Base-by-base conservation (phyloP, 2,329 filamentous ascomycete genomes). In the Lomentospora prolificans region DNA sequence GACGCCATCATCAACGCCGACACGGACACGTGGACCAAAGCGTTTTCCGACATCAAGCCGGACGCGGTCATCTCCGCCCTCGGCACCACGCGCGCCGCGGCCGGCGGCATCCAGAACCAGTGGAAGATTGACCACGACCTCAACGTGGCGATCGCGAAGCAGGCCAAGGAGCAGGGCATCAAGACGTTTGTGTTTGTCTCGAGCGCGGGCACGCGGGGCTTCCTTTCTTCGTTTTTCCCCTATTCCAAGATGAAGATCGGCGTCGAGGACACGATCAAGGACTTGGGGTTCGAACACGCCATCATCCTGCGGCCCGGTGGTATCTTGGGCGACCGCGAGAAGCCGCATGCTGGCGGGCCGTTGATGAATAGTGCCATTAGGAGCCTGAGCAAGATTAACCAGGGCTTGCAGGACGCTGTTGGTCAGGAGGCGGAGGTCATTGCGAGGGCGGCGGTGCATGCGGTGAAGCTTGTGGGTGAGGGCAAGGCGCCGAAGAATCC, bases 91-190 rank as follows among this genome's bases (percentile, higher is more conserved):
- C 81, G 84, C 51, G 86, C 75, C 0, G 76, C 78, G 10, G 90
- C 90, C 0, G 91, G 91, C 59, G 77, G 86, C 57, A 72, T 95
- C 61, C 85, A 83, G 27, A 83, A 85, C 59, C 92, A 96, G 72
- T 87, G 89, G 73, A 87, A 88, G 66, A 88, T 96, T 60, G 92
- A 96, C 72, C 82, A 90, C 66, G 90, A 94, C 65, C 76, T 96
- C 48, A 95, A 95, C 70, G 69, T 95, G 51, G 84, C 86, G 60
- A 76, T 95, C 24, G 90, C 89, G 3, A 78, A 80, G 58, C 84
- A 86, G 0, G 89, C 91, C 46, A 89, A 86, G 65, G 79, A 78
- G 3, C 81, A 84, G 1, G 89, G 89, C 33, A 79, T 82, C 9
- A 82, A 82, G 61, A 86, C 85, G 2, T 95, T 87, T 65, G 84